Base-by-base conservation (phyloP, 331 rosid genomes). In the Prunus yedoensis region DNA sequence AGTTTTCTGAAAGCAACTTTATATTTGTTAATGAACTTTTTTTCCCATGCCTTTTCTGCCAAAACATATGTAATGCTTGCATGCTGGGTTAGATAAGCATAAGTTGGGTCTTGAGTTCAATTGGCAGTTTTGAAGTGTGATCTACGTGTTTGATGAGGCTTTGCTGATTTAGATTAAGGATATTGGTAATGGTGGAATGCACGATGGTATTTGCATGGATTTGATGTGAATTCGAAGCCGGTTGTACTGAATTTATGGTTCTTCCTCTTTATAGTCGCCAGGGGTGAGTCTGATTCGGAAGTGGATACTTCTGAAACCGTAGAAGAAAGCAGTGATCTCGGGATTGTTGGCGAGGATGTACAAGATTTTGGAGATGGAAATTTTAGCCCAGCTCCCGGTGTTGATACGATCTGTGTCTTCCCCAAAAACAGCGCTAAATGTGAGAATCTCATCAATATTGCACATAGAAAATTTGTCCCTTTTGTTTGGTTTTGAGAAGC, bases 361-460 rank as follows among this genome's bases (percentile, higher is more conserved):
- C 97, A 88, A 77, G 96, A 90, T 81, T 87, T 81, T 71, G 90
- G 87, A 46, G 92, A 87, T 70, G 90, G 54, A 63, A 88, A 6
- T 78, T 89, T 78, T 61, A n/a, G 85, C 73, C 75, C 96, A 50
- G 97, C 97, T 71, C 91, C 93, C 0, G 99, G 97, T 74, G 86
- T 92, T 68, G 91, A 90, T 28, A 92, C 97, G 15, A 61, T 89
- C 63, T 80, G 88, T 38, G 82, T 95, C 60, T 92, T 95, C 64
- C 97, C 99, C 0, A 90, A 89, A 81, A 95, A 95, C 56, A 76
- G 79, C 3, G 97, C 92, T 16, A 78, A 75, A 74, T 3, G 89
- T 85, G 72, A 77, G 86, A 58, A 57, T 63, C 47, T 51, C 21
- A 65, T 51, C 47, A 17, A 2, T 13, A 14, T 35, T 74, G 32